Percentiles rank a stretch among this genome's conserved stretches.
phyloP scores from a whole-genome alignment of 2,329 filamentous ascomycete species.

The Alternaria alternata region DNA sequence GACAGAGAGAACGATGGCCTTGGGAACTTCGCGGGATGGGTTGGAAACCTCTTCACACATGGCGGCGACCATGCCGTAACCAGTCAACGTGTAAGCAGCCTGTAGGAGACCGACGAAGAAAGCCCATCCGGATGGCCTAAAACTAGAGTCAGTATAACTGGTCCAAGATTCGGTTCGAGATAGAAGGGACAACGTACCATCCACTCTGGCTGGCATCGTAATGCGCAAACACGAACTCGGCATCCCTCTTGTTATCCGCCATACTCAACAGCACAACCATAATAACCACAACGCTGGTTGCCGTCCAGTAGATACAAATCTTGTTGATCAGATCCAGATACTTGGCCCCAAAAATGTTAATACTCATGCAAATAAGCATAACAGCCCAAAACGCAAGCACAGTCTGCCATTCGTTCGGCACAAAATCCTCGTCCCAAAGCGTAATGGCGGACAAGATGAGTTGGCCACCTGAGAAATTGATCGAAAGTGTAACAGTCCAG shows the following conservation, averaged over 20 bases:
- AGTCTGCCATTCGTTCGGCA: constrained; percentile 73
- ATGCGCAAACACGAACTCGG: constrained; percentile 71
- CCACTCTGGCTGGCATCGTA: constrained; percentile 72
- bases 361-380: constrained; percentile 68
- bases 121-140: constrained; percentile 70
- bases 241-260: constrained; percentile 65
- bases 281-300: constrained; percentile 71
- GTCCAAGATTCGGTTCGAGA: not conserved
- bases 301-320: constrained; percentile 77
- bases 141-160: not conserved
- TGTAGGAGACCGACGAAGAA: constrained; percentile 77
- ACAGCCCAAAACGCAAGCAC: constrained; percentile 77
- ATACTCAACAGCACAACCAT: constrained; percentile 70
- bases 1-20: constrained; percentile 74
- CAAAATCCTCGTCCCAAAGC: constrained; percentile 74
- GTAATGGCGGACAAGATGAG: constrained; percentile 72
- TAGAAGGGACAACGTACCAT: constrained; percentile 57
- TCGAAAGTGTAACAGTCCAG: constrained; percentile 70
- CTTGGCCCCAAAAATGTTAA: constrained; percentile 71
- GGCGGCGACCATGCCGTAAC: constrained; percentile 74
- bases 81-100: constrained; percentile 68
- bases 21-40: constrained; percentile 73
- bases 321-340: constrained; percentile 75
- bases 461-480: constrained; percentile 73
- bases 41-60: constrained; percentile 79